These are phyloP conservation scores for Xylariaceae sp. DNA, from an alignment of 2,329 filamentous ascomycete species.

Conservation along the genomic window DNA sequence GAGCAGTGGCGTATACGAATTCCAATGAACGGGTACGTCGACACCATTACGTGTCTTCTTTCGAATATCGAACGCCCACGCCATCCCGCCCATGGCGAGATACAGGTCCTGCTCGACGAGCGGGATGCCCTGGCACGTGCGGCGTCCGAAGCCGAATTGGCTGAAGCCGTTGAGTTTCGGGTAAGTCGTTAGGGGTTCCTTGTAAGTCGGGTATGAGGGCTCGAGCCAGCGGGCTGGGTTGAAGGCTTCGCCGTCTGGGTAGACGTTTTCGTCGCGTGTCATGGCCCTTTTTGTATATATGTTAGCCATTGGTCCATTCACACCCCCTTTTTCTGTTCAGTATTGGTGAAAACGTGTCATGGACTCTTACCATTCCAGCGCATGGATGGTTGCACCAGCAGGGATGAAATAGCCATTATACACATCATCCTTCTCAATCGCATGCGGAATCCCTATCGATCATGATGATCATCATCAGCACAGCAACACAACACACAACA, in stretches of 20 bases:
- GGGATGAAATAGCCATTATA: conserved; percentile 50
- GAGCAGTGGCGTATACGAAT: conserved; percentile 39
- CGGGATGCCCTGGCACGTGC: conserved; percentile 42
- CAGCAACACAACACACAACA: no score
- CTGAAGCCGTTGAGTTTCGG: conserved; percentile 39
- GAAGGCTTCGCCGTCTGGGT: conserved; percentile 37
- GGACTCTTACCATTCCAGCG: conserved; percentile 44
- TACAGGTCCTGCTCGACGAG: conserved; percentile 40
- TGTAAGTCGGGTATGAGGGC: conserved; percentile 36
- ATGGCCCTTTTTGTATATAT: conserved; percentile 36
- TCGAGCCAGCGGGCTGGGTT: conserved; percentile 38
- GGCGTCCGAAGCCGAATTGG: conserved; percentile 50
- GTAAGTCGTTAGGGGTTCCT: conserved; percentile 35
- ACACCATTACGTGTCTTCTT: conserved; percentile 27
- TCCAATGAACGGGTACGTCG: conserved; percentile 39
- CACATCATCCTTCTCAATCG: conserved; percentile 45
- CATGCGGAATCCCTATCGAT: conserved; percentile 43
- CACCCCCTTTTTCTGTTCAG: not conserved
- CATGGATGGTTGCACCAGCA: conserved; percentile 47
- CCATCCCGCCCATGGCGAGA: conserved; percentile 37
- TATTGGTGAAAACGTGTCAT: conserved; percentile 8
- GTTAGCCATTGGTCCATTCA: not conserved
- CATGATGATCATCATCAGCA: not conserved
- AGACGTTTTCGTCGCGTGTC: conserved; percentile 39
- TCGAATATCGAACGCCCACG: conserved; percentile 34